Conservation (phyloP, 768 basidiomycete genomes). For the Exidia glandulosa region DNA sequence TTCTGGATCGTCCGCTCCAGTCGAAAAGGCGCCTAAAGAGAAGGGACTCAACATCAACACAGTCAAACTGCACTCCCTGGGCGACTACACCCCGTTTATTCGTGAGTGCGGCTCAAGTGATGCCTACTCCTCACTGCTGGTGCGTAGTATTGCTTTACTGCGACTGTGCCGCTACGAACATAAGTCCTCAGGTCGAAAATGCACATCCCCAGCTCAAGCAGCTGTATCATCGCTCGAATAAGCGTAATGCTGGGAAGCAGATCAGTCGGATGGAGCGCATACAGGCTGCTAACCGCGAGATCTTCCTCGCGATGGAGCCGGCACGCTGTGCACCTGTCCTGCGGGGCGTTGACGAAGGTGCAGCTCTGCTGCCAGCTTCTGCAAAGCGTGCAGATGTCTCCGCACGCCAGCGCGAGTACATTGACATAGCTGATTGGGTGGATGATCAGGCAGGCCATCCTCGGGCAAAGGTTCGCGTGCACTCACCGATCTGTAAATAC, state of each 20-base stretch:
- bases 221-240: not conserved
- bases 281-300: not conserved
- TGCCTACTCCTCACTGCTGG: not conserved
- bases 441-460: not conserved
- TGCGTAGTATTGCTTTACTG: not conserved
- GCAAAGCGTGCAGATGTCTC: not conserved
- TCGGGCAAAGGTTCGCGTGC: not conserved
- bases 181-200: not conserved
- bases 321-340: not conserved
- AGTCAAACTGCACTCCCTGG: constrained; percentile 1
- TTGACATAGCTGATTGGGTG: not conserved
- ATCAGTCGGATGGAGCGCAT: not conserved
- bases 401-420: not conserved
- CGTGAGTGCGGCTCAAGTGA: constrained; percentile 2
- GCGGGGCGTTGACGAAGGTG: not conserved
- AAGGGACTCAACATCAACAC: constrained; percentile 13
- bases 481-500: not conserved
- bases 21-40: not conserved
- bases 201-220: not conserved
- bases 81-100: not conserved
- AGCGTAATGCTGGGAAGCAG: not conserved
- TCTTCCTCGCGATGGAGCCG: not conserved
- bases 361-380: not conserved
- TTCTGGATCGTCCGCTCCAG: not conserved
- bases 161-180: not conserved